Conservation (phyloP, 345 rosid species). For the Erysimum cheiranthoides region DNA sequence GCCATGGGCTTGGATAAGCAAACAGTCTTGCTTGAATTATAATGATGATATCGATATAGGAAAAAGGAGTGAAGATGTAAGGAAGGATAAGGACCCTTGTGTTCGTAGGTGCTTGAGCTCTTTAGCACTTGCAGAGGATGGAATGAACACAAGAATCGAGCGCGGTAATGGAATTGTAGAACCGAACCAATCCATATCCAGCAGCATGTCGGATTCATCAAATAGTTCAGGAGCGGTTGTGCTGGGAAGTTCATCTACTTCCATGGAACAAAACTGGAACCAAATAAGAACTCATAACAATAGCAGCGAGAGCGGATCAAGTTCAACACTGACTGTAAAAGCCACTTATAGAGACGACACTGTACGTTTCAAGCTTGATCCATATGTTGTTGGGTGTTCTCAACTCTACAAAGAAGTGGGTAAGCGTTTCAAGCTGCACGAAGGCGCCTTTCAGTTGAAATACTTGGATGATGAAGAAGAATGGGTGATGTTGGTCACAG, state of each 20-base stretch:
- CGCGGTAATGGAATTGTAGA: slow-evolving; percentile 49
- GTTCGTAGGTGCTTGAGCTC: slow-evolving; percentile 50
- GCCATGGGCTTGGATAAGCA: slow-evolving; percentile 49
- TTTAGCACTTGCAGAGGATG: slow-evolving; percentile 50
- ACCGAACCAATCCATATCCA: slow-evolving; percentile 54
- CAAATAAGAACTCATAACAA: slow-evolving; percentile 46
- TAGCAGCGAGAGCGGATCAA: slow-evolving; percentile 50
- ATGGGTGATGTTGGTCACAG: slow-evolving; percentile 80
- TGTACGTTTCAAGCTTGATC: slow-evolving; percentile 79
- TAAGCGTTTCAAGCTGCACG: slow-evolving; percentile 72
- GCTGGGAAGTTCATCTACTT: slow-evolving; percentile 60
- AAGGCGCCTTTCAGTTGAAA: slow-evolving; percentile 75
- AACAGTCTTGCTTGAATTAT: slow-evolving; percentile 40
- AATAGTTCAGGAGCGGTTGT: slow-evolving; percentile 59
- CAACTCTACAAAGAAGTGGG: slow-evolving; percentile 79
- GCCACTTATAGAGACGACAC: slow-evolving; percentile 82
- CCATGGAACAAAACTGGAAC: slow-evolving; percentile 57
- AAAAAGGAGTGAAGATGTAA: slow-evolving; percentile 38
- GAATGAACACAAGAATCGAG: slow-evolving; percentile 48
- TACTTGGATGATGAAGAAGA: slow-evolving; percentile 92
- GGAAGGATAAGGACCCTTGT: slow-evolving; percentile 43
- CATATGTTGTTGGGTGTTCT: slow-evolving; percentile 58
- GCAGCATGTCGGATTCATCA: slow-evolving; percentile 76
- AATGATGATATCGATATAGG: slow-evolving; percentile 35
- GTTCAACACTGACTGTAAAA: slow-evolving; percentile 64